Conservation (phyloP, 345 rosid genomes). For the Lepidium africanum region DNA sequence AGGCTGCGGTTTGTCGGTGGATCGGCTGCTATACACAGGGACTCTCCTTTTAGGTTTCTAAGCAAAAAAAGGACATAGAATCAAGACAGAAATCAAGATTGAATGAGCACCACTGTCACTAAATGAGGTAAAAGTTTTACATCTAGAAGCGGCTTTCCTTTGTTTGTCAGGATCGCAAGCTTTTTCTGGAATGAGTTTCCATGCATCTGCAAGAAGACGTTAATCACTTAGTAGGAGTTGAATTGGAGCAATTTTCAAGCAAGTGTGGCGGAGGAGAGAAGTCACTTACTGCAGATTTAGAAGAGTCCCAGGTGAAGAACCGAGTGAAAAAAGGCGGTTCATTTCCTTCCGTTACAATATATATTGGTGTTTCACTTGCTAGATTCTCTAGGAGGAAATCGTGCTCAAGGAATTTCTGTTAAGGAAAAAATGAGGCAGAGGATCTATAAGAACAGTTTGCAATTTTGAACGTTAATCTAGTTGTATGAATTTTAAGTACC, state of each 20-base stretch:
- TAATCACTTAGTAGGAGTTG: slow-evolving; percentile 15
- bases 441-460: neutral
- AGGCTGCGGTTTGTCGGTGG: slow-evolving; percentile 67
- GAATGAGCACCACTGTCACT: neutral
- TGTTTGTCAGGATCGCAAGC: slow-evolving; percentile 69
- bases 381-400: slow-evolving; percentile 74
- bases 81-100: neutral
- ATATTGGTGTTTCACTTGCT: slow-evolving; percentile 63
- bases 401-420: slow-evolving; percentile 72
- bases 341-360: slow-evolving; percentile 72
- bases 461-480: neutral
- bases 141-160: slow-evolving; percentile 55
- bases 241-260: neutral
- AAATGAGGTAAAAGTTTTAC: slow-evolving; percentile 37
- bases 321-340: slow-evolving; percentile 95
- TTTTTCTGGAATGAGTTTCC: slow-evolving; percentile 95
- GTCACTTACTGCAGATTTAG: slow-evolving; percentile 67
- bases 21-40: slow-evolving; percentile 77
- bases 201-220: slow-evolving; percentile 55
- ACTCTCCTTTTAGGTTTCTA: slow-evolving; percentile 94
- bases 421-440: slow-evolving; percentile 7
- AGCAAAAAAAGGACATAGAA: neutral
- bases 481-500: slow-evolving; percentile 39
- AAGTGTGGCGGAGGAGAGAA: slow-evolving; percentile 1
- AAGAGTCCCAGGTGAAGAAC: slow-evolving; percentile 89